These are phyloP conservation scores for Carex sylvatica DNA, from an alignment of 202 grass and related monocot species.

Conservation along the genomic window DNA sequence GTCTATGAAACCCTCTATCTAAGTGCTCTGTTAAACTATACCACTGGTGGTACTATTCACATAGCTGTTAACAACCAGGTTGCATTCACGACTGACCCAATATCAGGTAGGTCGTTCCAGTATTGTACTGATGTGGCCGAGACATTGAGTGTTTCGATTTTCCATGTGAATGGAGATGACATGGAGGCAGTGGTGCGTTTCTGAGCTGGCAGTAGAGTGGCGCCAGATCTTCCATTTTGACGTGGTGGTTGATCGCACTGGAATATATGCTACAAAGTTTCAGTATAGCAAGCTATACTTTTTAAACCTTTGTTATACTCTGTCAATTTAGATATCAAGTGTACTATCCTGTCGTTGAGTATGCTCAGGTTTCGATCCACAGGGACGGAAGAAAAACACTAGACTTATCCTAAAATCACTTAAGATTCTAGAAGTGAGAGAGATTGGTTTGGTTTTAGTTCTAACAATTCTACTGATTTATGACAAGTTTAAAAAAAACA, in stretches of 20 bases:
- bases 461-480: too few relatives aligned
- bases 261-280: too few relatives aligned
- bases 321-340: too few relatives aligned
- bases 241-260: constrained; percentile 81
- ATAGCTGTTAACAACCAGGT: constrained; percentile 84
- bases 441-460: too few relatives aligned
- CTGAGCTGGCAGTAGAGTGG: constrained; percentile 87
- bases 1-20: constrained; percentile 91
- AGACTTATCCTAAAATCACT: too few relatives aligned
- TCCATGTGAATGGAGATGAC: constrained; percentile 94
- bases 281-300: too few relatives aligned
- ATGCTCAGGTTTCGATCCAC: too few relatives aligned
- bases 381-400: too few relatives aligned
- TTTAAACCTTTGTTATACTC: too few relatives aligned
- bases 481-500: too few relatives aligned
- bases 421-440: too few relatives aligned
- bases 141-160: constrained; percentile 63
- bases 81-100: constrained; percentile 91
- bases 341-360: too few relatives aligned
- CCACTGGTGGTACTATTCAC: constrained; percentile 89
- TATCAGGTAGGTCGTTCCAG: constrained; percentile 74
- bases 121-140: constrained; percentile 95
- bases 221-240: constrained; percentile 88
- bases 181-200: constrained; percentile 91
- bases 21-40: constrained; percentile 84